Conservation (phyloP, 2,329 filamentous ascomycete genomes). For the Trichoderma guizhouense region DNA sequence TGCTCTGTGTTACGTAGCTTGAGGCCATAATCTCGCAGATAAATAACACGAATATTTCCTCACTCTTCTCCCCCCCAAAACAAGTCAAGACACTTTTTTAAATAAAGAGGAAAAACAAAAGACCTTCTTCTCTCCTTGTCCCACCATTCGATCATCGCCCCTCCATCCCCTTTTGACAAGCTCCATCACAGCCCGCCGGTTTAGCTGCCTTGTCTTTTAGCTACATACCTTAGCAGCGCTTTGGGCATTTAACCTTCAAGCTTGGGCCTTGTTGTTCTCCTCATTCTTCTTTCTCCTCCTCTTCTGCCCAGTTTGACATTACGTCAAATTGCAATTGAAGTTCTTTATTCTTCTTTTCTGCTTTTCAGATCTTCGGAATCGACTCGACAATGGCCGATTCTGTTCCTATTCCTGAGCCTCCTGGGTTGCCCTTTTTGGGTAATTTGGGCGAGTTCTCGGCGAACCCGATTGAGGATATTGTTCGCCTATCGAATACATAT, state of each 20-base stretch:
- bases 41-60: background rate
- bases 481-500: constrained; percentile 60
- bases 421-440: constrained; percentile 62
- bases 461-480: constrained; percentile 54
- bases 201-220: background rate
- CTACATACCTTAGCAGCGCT: background rate
- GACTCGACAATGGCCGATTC: constrained; percentile 34
- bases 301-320: background rate
- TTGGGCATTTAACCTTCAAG: background rate
- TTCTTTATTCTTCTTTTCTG: background rate
- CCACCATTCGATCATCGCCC: background rate
- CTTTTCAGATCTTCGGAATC: background rate
- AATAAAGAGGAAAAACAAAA: background rate
- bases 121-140: background rate
- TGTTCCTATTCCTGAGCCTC: constrained; percentile 59
- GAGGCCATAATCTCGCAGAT: background rate
- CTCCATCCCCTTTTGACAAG: background rate
- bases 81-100: background rate
- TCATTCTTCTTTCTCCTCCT: background rate
- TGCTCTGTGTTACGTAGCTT: background rate
- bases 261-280: background rate
- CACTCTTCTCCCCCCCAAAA: background rate
- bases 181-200: background rate
- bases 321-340: background rate
- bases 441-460: constrained; percentile 62